Base-by-base conservation (phyloP, 257 asterid genomes). In the Gentiana dahurica region DNA sequence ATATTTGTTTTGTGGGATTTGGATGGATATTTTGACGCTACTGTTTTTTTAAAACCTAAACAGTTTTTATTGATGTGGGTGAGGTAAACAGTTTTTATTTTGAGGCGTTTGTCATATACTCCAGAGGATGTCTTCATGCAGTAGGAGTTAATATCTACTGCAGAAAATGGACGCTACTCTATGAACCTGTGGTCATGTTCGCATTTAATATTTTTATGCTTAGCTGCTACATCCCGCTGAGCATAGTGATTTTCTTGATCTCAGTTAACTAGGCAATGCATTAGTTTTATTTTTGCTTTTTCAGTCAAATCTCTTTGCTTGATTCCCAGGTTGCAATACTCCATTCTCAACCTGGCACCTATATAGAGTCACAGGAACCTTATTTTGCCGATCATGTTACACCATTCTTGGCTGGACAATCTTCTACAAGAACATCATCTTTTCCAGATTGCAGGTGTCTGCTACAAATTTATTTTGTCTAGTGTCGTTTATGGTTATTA, bases 361-460 rank as follows among this genome's bases (percentile, higher is more conserved):
- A 71, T 69, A 63, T 71, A 72, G 80, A 81, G 53, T 64, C 61
- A 33, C 48, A 58, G 61, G 83, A 64, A 61, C 69, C 73, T 37
- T 72, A 65, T 67, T 65, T 71, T 51, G 84, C 73, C 70, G 80
- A 79, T 78, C 75, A 66, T 45, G 63, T 63, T 58, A 66, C 51
- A 54, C 79, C 59, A 64, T 65, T 68, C 51, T 52, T 77, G 57
- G 60, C 73, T 50, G 85, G 73, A 43, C 77, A 67, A 61, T 77
- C 64, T 61, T 65, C 84, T 68, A 69, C 73, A 62, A 74, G 61
- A 48, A 65, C 75, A 61, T 69, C 68, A 12, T 59, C 15, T 61
- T 62, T 61, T 61, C 75, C 74, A 60, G 70, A 73, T 34, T 65
- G 67, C 86, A 85, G 95, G 95, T 85, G 53, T 49, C 50, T 52